phyloP scores from a whole-genome alignment of 495 filamentous ascomycete species.

The Neurospora cerealis region DNA sequence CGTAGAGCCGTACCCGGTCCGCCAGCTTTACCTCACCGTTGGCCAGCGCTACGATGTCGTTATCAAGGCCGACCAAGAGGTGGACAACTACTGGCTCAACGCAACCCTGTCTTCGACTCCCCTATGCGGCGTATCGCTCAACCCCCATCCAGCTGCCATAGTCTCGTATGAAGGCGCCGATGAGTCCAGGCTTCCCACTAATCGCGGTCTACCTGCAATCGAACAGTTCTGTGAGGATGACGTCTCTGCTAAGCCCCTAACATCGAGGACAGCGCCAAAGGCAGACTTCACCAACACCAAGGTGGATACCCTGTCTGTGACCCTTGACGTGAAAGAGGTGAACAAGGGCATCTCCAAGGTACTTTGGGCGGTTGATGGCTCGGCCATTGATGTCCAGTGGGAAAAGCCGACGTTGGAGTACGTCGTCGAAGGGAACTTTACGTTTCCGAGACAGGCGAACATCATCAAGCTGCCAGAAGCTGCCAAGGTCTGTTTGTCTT shows the following conservation, averaged over 20 bases:
- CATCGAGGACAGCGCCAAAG: not conserved
- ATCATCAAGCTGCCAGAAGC: conserved; percentile 26
- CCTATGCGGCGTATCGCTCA: not conserved
- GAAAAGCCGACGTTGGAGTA: conserved; percentile 27
- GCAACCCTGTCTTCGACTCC: conserved; percentile 4
- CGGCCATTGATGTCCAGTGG: conserved; percentile 19
- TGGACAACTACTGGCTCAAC: conserved; percentile 41
- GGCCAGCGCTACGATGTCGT: conserved; percentile 60
- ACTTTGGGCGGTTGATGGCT: conserved; percentile 16
- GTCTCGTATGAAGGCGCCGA: conserved; percentile 4
- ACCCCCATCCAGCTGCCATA: conserved; percentile 9
- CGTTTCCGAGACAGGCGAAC: conserved; percentile 22
- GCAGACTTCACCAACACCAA: not conserved
- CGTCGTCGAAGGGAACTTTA: conserved; percentile 23
- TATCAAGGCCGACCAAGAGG: conserved; percentile 41
- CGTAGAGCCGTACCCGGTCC: conserved; percentile 30
- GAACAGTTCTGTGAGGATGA: conserved; percentile 8
- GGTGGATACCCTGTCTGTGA: not conserved
- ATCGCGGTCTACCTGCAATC: not conserved
- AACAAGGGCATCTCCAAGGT: not conserved
- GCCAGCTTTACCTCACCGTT: conserved; percentile 41
- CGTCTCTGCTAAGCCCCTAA: not conserved
- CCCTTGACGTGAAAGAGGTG: not conserved
- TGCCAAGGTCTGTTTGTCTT: conserved; percentile 32
- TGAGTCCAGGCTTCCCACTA: conserved; percentile 1